Conservation (phyloP, 2,329 filamentous ascomycete genomes). For the Colletotrichum phormii region DNA sequence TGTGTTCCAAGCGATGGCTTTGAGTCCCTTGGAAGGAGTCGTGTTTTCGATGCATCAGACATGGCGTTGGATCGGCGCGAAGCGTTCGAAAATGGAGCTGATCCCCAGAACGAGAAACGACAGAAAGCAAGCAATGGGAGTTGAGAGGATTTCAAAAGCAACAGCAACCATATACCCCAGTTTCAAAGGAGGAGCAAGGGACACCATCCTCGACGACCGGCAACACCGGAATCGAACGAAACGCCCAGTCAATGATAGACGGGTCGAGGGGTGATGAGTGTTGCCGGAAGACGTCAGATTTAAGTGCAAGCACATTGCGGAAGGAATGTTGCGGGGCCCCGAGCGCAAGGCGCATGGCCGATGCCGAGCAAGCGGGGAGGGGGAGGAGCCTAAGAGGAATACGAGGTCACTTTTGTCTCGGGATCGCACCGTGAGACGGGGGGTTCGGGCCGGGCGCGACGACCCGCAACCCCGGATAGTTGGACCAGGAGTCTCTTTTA, state of each 20-base stretch:
- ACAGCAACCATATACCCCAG: background rate
- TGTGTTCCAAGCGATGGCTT: background rate
- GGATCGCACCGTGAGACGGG: background rate
- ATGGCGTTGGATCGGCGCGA: background rate
- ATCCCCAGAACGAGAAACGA: background rate
- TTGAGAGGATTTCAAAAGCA: background rate
- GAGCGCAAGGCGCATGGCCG: background rate
- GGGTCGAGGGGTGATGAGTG: no score
- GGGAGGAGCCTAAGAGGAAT: background rate
- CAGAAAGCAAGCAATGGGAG: background rate
- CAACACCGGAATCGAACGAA: background rate
- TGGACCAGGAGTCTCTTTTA: no score
- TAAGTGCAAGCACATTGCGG: background rate
- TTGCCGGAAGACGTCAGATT: constrained; percentile 2
- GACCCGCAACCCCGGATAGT: background rate
- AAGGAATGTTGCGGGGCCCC: background rate
- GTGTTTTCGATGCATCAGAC: background rate
- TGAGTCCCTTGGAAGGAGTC: background rate
- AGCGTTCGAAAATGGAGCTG: background rate
- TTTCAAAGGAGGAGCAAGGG: background rate
- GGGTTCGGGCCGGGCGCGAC: background rate
- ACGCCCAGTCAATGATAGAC: background rate
- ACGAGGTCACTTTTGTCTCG: background rate
- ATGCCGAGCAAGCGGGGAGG: background rate
- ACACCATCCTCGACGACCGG: background rate